Conservation (phyloP, 164 flowering plant genomes). For the Litsea cubeba region DNA sequence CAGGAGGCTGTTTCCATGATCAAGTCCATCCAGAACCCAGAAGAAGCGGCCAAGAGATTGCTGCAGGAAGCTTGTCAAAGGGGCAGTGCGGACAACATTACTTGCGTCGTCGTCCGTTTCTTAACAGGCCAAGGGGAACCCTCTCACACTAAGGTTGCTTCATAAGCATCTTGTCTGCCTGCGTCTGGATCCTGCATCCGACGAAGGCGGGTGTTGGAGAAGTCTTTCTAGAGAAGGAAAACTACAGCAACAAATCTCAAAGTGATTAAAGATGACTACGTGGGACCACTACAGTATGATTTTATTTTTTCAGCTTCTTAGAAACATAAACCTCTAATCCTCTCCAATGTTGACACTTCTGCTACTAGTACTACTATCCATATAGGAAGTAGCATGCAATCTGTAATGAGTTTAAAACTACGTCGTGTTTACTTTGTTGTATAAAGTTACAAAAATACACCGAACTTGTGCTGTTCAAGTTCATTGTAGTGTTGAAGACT, state of each 20-base stretch:
- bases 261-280: background rate
- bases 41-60: slow-evolving; percentile 72
- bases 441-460: too few species aligned
- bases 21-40: slow-evolving; percentile 67
- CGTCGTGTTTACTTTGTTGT: background rate
- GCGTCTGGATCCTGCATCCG: background rate
- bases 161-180: too few species aligned
- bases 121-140: slow-evolving; percentile 30
- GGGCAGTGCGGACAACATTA: slow-evolving; percentile 93
- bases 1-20: slow-evolving; percentile 91
- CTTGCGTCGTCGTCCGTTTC: slow-evolving; percentile 88
- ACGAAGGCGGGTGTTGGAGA: background rate
- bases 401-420: background rate
- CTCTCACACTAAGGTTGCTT: background rate
- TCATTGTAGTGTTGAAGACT: background rate
- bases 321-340: background rate
- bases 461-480: background rate
- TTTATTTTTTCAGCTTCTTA: background rate
- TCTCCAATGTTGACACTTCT: background rate
- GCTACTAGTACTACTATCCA: background rate
- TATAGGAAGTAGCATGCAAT: background rate
- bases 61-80: slow-evolving; percentile 84
- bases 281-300: background rate
- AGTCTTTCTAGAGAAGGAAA: background rate
- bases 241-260: too few species aligned